Evolutionary conservation across 139 green algal genomes (phyloP).

Genomic region (Chlorella sorokiniana): DNA sequence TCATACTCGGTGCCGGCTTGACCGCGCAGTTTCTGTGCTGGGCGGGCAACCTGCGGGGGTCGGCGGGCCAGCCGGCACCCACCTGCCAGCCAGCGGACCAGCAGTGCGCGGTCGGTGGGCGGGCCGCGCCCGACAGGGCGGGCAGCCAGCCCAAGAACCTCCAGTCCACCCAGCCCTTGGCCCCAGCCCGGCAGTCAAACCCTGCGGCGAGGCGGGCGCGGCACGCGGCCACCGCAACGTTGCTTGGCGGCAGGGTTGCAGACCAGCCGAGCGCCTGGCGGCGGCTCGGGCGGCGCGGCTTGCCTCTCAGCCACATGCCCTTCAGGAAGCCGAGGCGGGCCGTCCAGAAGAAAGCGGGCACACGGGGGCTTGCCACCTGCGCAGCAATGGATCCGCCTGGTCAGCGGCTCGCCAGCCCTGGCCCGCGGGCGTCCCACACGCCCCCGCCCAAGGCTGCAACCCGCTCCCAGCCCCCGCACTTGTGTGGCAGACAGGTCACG

Average conservation of each 20-base stretch:
- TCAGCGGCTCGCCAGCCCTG: too few species aligned
- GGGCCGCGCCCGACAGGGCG: background rate
- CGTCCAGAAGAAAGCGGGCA: background rate
- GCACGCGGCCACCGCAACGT: background rate
- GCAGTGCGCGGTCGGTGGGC: background rate
- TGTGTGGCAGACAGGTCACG: background rate
- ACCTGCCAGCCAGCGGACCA: conserved; percentile 7
- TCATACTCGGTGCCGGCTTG: too few species aligned
- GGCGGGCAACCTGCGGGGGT: background rate
- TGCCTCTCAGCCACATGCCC: background rate
- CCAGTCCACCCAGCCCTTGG: conserved; percentile 1
- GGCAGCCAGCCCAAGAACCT: conserved; percentile 3
- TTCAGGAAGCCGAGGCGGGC: background rate
- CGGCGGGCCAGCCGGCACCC: background rate
- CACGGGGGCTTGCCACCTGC: background rate
- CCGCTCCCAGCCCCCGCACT: background rate
- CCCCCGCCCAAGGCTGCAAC: too few species aligned
- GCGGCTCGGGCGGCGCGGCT: background rate
- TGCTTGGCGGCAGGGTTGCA: background rate
- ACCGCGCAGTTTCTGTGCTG: background rate
- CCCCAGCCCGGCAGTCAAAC: background rate
- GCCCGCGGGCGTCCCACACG: background rate
- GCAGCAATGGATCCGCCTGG: background rate
- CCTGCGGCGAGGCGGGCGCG: background rate
- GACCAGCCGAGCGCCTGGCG: background rate